Percentiles rank a stretch among this genome's conserved stretches.
Evolutionary conservation across 768 basidiomycete genomes (phyloP).

Genomic region (Amanita jacksonii): DNA sequence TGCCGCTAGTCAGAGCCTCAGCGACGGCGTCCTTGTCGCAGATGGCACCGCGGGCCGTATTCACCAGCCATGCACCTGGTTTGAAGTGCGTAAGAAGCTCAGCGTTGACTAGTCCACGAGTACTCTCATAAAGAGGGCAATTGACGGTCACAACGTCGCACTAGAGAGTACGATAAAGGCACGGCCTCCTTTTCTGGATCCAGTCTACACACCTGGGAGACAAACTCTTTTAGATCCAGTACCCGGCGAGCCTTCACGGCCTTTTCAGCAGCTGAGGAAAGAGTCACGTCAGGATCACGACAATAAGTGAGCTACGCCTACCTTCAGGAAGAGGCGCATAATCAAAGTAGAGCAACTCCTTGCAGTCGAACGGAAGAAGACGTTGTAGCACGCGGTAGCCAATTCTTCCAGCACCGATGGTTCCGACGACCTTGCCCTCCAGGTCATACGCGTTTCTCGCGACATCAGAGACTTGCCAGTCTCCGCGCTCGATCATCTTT

Average conservation of each 20-base stretch:
- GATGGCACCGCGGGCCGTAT: constrained; percentile 90
- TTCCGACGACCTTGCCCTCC: constrained; percentile 87
- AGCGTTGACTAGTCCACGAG: constrained; percentile 68
- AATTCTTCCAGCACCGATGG: constrained; percentile 74
- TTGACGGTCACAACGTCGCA: constrained; percentile 85
- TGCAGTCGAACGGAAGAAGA: constrained; percentile 75
- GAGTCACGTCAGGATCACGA: neutral
- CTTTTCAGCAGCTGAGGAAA: constrained; percentile 44
- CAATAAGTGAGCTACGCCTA: constrained; percentile 15
- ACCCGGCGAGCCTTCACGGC: constrained; percentile 66
- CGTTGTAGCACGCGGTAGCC: constrained; percentile 84
- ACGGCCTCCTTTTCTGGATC: neutral
- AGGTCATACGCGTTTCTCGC: constrained; percentile 83
- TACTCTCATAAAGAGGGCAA: constrained; percentile 81
- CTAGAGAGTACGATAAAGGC: constrained; percentile 15
- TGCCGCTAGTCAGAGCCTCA: constrained; percentile 65
- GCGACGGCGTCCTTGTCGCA: constrained; percentile 79
- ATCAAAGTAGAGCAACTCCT: constrained; percentile 87
- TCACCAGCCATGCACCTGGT: constrained; percentile 87
- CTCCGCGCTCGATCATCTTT: constrained; percentile 73
- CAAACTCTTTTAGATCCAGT: constrained; percentile 60
- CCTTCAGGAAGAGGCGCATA: constrained; percentile 64
- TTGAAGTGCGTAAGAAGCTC: constrained; percentile 85
- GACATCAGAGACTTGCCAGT: constrained; percentile 81
- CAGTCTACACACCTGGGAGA: constrained; percentile 23